These are phyloP conservation scores for Salvia hispanica DNA, from an alignment of 257 asterid species.

Conservation along the genomic window DNA sequence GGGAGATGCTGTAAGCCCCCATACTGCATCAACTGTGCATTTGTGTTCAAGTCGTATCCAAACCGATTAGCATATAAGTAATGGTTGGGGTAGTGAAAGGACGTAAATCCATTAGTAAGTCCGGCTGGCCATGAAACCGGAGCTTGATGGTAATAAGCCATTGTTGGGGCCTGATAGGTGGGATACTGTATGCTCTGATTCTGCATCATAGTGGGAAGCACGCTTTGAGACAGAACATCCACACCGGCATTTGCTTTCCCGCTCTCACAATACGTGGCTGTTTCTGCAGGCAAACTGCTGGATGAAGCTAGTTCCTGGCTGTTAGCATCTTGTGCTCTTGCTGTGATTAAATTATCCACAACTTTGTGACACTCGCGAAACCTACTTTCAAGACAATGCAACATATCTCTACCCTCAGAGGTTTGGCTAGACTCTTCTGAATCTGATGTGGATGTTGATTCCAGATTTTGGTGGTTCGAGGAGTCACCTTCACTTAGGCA, in stretches of 20 bases:
- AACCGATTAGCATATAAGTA: conserved; percentile 57
- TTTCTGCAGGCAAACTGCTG: conserved; percentile 40
- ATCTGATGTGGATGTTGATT: conserved; percentile 74
- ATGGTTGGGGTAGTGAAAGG: conserved; percentile 70
- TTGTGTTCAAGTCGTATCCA: conserved; percentile 71
- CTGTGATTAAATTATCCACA: conserved; percentile 33
- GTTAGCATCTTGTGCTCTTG: conserved; percentile 33
- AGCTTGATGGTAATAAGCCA: conserved; percentile 76
- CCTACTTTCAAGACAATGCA: conserved; percentile 45
- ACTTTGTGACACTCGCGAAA: conserved; percentile 37
- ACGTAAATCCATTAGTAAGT: conserved; percentile 64
- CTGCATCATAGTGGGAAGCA: conserved; percentile 53
- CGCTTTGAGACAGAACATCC: conserved; percentile 51
- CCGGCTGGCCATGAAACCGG: conserved; percentile 66
- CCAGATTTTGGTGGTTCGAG: conserved; percentile 57
- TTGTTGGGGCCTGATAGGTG: conserved; percentile 62
- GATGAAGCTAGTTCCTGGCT: conserved; percentile 38
- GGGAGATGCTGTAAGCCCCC: conserved; percentile 64
- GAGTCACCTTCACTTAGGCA: conserved; percentile 88
- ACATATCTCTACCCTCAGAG: conserved; percentile 62
- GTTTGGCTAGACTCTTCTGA: conserved; percentile 74
- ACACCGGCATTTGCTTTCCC: conserved; percentile 43
- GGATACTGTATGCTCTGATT: conserved; percentile 64
- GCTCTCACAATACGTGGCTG: conserved; percentile 39
- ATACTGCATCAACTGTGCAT: conserved; percentile 61